These are phyloP conservation scores for Raffaelea ambrosiae DNA, from an alignment of 2,329 filamentous ascomycete genomes.

Conservation along the genomic window DNA sequence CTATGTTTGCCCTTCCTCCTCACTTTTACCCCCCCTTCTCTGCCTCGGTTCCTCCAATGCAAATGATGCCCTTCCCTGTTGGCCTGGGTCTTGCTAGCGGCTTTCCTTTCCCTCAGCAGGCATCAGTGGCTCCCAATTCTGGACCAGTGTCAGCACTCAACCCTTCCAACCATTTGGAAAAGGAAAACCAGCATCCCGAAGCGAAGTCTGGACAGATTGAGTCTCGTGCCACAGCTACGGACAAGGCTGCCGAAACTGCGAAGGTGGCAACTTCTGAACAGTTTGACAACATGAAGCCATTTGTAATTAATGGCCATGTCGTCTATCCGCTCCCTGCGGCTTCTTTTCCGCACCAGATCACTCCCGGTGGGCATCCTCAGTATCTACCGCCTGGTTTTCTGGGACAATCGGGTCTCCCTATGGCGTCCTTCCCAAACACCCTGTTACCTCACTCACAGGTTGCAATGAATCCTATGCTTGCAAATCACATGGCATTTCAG, in stretches of 20 bases:
- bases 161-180: conserved; percentile 13
- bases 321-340: conserved; percentile 21
- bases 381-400: conserved; percentile 11
- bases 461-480: conserved; percentile 13
- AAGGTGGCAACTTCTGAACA: conserved; percentile 33
- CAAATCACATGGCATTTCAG: conserved; percentile 3
- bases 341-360: conserved; percentile 6
- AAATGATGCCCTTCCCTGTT: conserved; percentile 32
- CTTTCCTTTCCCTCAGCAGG: conserved; percentile 12
- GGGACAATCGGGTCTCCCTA: conserved; percentile 13
- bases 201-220: conserved; percentile 9
- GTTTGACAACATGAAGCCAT: conserved; percentile 37
- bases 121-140: not conserved
- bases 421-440: conserved; percentile 13
- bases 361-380: conserved; percentile 6
- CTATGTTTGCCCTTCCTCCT: conserved; percentile 16
- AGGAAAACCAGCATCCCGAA: conserved; percentile 15
- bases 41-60: conserved; percentile 20
- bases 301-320: conserved; percentile 27
- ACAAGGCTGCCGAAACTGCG: conserved; percentile 22
- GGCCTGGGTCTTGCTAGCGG: conserved; percentile 16
- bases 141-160: conserved; percentile 1
- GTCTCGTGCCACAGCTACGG: not conserved
- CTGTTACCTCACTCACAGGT: conserved; percentile 17
- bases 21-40: conserved; percentile 13